phyloP scores from a whole-genome alignment of 148 eudicot species.

The Rhododendron mucronatum region DNA sequence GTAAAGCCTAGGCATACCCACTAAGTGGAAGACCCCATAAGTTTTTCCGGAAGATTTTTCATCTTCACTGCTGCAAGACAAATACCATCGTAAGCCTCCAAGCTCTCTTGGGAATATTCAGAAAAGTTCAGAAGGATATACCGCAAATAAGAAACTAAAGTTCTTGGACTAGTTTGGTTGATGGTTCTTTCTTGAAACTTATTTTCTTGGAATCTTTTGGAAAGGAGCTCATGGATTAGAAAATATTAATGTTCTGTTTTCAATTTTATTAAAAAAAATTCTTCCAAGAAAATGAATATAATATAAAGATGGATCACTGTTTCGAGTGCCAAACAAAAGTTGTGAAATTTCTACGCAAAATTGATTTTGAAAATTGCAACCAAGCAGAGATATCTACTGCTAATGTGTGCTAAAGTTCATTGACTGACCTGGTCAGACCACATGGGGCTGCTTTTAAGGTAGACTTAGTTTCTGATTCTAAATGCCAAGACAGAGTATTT shows the following conservation, averaged over 20 bases:
- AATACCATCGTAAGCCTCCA: constrained; percentile 6
- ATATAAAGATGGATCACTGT: not conserved
- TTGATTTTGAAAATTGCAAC: not conserved
- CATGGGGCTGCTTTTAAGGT: constrained; percentile 53
- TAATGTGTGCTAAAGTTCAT: not conserved
- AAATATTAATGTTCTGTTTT: not conserved
- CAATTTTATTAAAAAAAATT: not conserved
- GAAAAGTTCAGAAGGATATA: not conserved
- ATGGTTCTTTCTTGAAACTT: not conserved
- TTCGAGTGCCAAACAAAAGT: not conserved
- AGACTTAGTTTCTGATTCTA: constrained; percentile 71
- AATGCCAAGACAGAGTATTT: constrained; percentile 90
- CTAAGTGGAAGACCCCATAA: constrained; percentile 45
- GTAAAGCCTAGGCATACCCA: constrained; percentile 40
- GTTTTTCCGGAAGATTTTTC: constrained; percentile 37
- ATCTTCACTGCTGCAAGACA: constrained; percentile 50
- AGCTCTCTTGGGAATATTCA: not conserved
- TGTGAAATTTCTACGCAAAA: not conserved
- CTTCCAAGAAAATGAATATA: not conserved
- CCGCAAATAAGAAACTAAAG: not conserved
- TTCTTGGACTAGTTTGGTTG: not conserved
- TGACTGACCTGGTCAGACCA: constrained; percentile 55
- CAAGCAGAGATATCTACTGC: not conserved
- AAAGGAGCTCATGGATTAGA: not conserved
- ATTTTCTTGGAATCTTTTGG: not conserved